Conservation (phyloP, 495 filamentous ascomycete species). For the Thermochaetoides thermophila region DNA sequence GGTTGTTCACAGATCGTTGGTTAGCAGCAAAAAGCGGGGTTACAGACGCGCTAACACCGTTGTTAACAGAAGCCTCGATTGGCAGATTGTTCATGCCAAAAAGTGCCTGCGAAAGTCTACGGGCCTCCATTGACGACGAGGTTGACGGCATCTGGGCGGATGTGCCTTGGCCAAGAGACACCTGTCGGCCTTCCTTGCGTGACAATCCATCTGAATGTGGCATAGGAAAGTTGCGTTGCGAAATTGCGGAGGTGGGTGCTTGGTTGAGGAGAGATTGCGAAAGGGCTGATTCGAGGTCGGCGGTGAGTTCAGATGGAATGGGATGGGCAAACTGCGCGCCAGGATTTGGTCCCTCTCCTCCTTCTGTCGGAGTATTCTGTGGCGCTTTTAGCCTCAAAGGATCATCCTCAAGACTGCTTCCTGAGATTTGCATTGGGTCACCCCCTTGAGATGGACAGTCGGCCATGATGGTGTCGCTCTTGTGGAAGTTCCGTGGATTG, state of each 20-base stretch:
- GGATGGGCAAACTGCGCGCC: too few species aligned
- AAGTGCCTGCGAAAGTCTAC: constrained; percentile 23
- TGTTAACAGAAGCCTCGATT: background rate
- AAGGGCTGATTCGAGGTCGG: constrained; percentile 25
- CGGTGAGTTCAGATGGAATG: constrained; percentile 11
- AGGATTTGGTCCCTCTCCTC: too few species aligned
- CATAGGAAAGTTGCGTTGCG: constrained; percentile 12
- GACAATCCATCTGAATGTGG: constrained; percentile 23
- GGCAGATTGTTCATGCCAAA: constrained; percentile 6
- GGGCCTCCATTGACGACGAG: constrained; percentile 12
- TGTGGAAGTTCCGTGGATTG: constrained; percentile 8
- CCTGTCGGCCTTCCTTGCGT: constrained; percentile 24
- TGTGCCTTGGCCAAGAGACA: constrained; percentile 4
- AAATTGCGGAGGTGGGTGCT: constrained; percentile 22
- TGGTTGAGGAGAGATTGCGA: constrained; percentile 31
- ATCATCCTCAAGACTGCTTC: constrained; percentile 19
- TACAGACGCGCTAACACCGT: too few species aligned
- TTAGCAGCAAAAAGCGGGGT: too few species aligned
- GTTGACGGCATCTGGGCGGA: constrained; percentile 5
- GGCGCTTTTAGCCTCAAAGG: constrained; percentile 21
- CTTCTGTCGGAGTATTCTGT: constrained; percentile 24
- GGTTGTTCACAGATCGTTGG: background rate
- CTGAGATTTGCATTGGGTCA: constrained; percentile 19
- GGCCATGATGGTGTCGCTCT: constrained; percentile 26
- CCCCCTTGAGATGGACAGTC: constrained; percentile 18